Base-by-base conservation (phyloP, 768 basidiomycete genomes). In the Dacryopinax spathularia region DNA sequence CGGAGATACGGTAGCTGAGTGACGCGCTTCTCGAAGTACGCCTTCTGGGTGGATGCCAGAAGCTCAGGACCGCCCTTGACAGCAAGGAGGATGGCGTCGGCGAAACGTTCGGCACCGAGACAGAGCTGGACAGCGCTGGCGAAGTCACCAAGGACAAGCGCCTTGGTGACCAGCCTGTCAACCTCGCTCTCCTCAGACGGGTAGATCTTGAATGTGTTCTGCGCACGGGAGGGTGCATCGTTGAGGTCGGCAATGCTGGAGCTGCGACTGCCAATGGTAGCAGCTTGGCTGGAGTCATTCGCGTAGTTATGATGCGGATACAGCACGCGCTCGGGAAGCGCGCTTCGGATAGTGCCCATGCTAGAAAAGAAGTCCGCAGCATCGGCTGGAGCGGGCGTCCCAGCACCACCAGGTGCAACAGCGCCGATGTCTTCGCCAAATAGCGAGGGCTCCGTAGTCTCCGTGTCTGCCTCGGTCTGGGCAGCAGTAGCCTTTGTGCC, bases 81-180 rank as follows among this genome's bases (percentile, higher is more conserved):
- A 33, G 96, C 91, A 13, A 98, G 83, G 13, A 99, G 79, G 61
- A 98, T 88, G 0, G 96, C 96, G 70, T 99, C 96, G 0, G 96
- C 94, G 69, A 84, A 97, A 33, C 94, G 83, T 60, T 92, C 88
- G 0, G 86, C 82, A 0, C 91, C 88, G 16, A 98, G 80, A 73
- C 94, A 96, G 1, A 98, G 79, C 1, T 88, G 85, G 18, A 98
- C 96, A 1, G 96, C 95, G 16, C 85, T 87, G 68, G 84, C 82
- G 67, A 97, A 98, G 73, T 99, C 94, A n/a, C 96, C 95, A 10
- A 98, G 79, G 1, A 99, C 91, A 36, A 98, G 80, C 1, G 95
- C 89, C 70, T 91, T 91, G 1, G 95, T 96, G 67, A 98, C 81
- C 16, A 99, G 78, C 20, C 84, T 80, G 70, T 98, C 94, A 0